These are phyloP conservation scores for Eucalyptus curtisii DNA, from an alignment of 345 rosid genomes.

Conservation along the genomic window DNA sequence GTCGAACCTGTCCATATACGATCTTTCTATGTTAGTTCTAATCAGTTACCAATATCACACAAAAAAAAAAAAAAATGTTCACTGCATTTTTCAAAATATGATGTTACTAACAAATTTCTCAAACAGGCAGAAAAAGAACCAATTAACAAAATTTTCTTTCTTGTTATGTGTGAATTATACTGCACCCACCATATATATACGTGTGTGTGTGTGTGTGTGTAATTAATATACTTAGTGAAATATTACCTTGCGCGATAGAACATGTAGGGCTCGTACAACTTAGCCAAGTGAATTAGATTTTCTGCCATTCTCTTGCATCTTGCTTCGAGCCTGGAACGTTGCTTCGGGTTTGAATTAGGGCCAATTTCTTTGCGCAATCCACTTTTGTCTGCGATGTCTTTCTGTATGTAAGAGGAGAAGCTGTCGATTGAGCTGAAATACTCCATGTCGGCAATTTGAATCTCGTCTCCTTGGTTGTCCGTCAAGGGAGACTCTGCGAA, in stretches of 20 bases:
- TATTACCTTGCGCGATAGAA: constrained; percentile 2
- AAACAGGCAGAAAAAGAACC: neutral
- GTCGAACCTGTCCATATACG: neutral
- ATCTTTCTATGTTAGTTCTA: neutral
- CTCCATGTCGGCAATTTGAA: neutral
- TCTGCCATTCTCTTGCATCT: neutral
- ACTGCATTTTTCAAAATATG: neutral
- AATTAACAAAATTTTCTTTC: too few relatives aligned
- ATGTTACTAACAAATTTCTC: neutral
- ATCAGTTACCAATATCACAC: neutral
- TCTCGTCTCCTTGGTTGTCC: neutral
- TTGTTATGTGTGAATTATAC: too few relatives aligned
- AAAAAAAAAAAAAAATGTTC: too few relatives aligned
- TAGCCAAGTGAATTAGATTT: neutral
- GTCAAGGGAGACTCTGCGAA: neutral
- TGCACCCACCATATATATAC: too few relatives aligned
- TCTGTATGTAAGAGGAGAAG: neutral
- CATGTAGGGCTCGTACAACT: neutral
- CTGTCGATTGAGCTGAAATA: constrained; percentile 3
- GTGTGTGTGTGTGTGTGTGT: too few relatives aligned
- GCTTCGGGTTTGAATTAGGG: neutral
- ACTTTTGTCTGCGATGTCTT: neutral
- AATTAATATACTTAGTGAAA: neutral
- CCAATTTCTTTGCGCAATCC: neutral
- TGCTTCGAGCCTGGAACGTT: neutral